Evolutionary conservation across 495 filamentous ascomycete species (phyloP).

Genomic region (Penicillium paxilli): DNA sequence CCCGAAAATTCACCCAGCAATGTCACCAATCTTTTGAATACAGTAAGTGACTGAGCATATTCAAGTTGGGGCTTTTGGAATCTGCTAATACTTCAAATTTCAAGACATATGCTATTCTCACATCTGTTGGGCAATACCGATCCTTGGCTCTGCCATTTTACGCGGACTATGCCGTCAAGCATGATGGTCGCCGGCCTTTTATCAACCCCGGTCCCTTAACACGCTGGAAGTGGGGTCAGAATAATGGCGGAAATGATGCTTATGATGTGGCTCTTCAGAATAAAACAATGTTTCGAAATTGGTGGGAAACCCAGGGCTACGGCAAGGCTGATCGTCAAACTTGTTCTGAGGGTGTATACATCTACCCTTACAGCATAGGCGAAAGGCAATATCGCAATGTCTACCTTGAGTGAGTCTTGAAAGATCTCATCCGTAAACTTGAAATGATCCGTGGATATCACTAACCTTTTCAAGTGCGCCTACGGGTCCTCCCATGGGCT

Average conservation of each 20-base stretch:
- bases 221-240: slow-evolving; percentile 57
- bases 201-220: slow-evolving; percentile 54
- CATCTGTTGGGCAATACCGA: slow-evolving; percentile 50
- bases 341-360: slow-evolving; percentile 41
- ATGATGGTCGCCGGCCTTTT: slow-evolving; percentile 51
- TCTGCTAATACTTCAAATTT: too few relatives aligned
- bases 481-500: slow-evolving; percentile 38
- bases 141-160: slow-evolving; percentile 52
- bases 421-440: too few relatives aligned
- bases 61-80: too few relatives aligned
- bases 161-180: slow-evolving; percentile 47
- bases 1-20: slow-evolving; percentile 37
- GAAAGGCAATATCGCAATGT: slow-evolving; percentile 35
- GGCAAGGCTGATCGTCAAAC: slow-evolving; percentile 33
- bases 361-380: slow-evolving; percentile 30
- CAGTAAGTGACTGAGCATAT: slow-evolving; percentile 1
- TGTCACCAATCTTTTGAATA: slow-evolving; percentile 9
- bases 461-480: slow-evolving; percentile 9
- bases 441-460: too few relatives aligned
- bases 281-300: slow-evolving; percentile 52
- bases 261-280: slow-evolving; percentile 35
- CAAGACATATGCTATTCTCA: slow-evolving; percentile 51
- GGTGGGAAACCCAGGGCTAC: slow-evolving; percentile 51
- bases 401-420: slow-evolving; percentile 1
- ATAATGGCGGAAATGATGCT: background rate